Conservation (phyloP, 768 basidiomycete genomes). For the Termitomyces sp. region DNA sequence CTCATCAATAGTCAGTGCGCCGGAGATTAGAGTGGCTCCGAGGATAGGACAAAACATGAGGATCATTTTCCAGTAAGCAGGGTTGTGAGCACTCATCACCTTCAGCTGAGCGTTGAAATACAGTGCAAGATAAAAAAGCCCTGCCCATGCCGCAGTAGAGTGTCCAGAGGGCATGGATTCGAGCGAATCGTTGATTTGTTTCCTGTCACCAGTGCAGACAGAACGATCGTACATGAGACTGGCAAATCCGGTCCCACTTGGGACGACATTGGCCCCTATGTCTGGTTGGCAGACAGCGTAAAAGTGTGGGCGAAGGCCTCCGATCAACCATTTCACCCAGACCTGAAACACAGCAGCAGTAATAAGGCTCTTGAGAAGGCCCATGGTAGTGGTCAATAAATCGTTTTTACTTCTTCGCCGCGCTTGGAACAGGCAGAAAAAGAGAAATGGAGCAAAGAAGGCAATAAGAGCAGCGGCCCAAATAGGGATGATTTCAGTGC, state of each 20-base stretch:
- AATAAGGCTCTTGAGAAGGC: constrained; percentile 46
- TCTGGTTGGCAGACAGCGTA: constrained; percentile 48
- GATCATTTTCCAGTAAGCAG: constrained; percentile 63
- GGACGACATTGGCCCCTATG: constrained; percentile 24
- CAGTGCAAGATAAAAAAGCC: constrained; percentile 42
- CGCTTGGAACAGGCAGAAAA: constrained; percentile 52
- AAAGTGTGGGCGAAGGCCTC: constrained; percentile 50
- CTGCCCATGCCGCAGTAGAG: constrained; percentile 55
- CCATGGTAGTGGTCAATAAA: constrained; percentile 48
- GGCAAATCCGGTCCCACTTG: constrained; percentile 42
- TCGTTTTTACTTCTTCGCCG: constrained; percentile 42
- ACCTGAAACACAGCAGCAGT: constrained; percentile 37
- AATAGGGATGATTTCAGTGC: constrained; percentile 53
- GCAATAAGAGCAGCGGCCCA: constrained; percentile 50
- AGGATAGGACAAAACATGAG: constrained; percentile 53
- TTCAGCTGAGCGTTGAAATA: constrained; percentile 57
- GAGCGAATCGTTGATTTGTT: constrained; percentile 53
- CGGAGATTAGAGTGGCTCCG: constrained; percentile 53
- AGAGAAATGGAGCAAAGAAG: constrained; percentile 52
- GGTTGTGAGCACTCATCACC: constrained; percentile 55
- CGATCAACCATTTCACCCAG: constrained; percentile 53
- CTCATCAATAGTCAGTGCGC: constrained; percentile 55
- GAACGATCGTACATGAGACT: constrained; percentile 47
- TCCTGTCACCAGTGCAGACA: constrained; percentile 53
- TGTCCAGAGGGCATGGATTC: constrained; percentile 58